A percentile compares a stretch with the other conserved stretches of the same genome.
phyloP scores from a whole-genome alignment of 805 yeast species.

The Blastobotrys americana region DNA sequence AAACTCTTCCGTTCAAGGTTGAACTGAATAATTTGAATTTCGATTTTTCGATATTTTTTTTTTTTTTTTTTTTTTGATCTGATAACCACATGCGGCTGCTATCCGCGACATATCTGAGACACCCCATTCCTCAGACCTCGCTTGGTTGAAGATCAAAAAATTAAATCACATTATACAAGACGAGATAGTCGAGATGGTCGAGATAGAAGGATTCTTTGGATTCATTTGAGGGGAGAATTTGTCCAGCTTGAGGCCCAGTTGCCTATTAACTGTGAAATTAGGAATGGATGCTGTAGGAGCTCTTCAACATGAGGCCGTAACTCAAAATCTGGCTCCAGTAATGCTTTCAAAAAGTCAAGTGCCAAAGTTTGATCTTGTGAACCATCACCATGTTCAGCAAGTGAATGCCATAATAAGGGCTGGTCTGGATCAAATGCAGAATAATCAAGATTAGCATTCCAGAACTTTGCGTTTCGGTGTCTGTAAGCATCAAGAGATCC shows the following conservation, averaged over 20 bases:
- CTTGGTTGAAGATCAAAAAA: too few species aligned
- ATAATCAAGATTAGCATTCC: background rate
- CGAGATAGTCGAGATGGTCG: too few species aligned
- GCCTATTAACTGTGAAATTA: background rate
- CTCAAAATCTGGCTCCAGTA: conserved; percentile 1
- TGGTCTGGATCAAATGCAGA: background rate
- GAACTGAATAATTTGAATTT: too few species aligned
- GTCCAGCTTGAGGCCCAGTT: background rate
- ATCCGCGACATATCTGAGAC: too few species aligned
- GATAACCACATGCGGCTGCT: too few species aligned
- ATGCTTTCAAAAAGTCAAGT: background rate
- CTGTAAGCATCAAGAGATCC: conserved; percentile 5
- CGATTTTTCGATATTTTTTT: too few species aligned
- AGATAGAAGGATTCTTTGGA: too few species aligned
- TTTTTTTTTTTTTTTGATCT: too few species aligned
- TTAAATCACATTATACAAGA: too few species aligned
- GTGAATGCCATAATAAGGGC: background rate
- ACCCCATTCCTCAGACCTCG: too few species aligned
- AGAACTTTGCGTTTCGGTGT: background rate
- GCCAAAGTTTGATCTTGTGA: background rate
- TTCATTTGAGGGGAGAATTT: background rate
- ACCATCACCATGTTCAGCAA: background rate
- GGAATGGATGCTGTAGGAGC: conserved; percentile 4
- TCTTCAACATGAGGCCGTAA: background rate
- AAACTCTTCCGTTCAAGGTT: too few species aligned